Evolutionary conservation across 345 rosid genomes (phyloP).

Genomic region (Populus pruinosa): DNA sequence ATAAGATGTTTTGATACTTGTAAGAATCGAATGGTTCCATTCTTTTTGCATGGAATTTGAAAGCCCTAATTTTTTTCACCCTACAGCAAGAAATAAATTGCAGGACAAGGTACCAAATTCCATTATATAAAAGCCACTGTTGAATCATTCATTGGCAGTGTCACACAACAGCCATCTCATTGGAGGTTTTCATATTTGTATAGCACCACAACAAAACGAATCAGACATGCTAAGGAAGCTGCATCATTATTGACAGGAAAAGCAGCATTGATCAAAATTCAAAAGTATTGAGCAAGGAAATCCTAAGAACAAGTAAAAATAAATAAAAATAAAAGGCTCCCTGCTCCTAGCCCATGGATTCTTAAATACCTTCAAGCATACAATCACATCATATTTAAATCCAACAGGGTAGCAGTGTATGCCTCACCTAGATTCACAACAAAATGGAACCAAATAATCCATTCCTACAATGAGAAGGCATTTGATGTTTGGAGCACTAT

Average conservation of each 20-base stretch:
- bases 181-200: neutral
- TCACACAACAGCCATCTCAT: neutral
- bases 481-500: slow-evolving; percentile 54
- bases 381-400: neutral
- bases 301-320: neutral
- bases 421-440: slow-evolving; percentile 18
- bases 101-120: neutral
- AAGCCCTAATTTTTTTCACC: neutral
- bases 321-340: too few species aligned
- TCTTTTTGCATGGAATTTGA: neutral
- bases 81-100: neutral
- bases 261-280: neutral
- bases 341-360: neutral
- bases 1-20: neutral
- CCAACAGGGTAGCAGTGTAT: slow-evolving; percentile 15
- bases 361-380: neutral
- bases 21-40: neutral
- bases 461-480: slow-evolving; percentile 31
- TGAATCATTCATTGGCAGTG: neutral
- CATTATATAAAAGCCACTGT: neutral
- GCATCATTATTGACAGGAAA: neutral
- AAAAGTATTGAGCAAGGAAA: neutral
- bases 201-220: neutral
- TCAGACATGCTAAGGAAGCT: neutral
- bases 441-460: slow-evolving; percentile 36